Evolutionary conservation across 306 rosid genomes (phyloP).

Genomic region (Inga oerstediana): DNA sequence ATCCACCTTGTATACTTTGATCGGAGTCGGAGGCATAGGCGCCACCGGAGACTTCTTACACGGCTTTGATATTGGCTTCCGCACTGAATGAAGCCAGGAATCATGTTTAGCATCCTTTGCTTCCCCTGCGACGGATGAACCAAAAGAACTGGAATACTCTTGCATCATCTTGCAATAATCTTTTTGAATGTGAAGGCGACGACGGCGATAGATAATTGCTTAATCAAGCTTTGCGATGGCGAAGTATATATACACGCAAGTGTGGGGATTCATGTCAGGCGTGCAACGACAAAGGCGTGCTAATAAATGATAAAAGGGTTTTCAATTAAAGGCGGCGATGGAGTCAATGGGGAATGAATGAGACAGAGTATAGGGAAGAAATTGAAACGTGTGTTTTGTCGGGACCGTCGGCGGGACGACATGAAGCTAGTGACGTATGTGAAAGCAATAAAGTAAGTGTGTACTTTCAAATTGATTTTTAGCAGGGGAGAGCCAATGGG

Average conservation of each 20-base stretch:
- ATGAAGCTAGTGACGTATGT: conserved; percentile 8
- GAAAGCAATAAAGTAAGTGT: neutral
- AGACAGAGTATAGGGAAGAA: neutral
- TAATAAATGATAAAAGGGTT: neutral
- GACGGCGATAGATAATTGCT: neutral
- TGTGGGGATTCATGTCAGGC: neutral
- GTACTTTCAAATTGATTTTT: neutral
- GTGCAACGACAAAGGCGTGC: neutral
- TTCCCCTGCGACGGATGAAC: conserved; percentile 39
- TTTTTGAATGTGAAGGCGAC: neutral
- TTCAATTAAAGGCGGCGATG: conserved; percentile 44
- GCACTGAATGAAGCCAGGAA: conserved; percentile 47
- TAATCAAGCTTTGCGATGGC: neutral
- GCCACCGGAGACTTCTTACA: conserved; percentile 68
- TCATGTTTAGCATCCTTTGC: conserved; percentile 9
- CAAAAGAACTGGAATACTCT: conserved; percentile 39
- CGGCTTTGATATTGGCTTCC: conserved; percentile 55
- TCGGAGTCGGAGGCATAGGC: conserved; percentile 44
- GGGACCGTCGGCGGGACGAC: conserved; percentile 53
- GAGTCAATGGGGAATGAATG: neutral
- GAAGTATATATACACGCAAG: neutral
- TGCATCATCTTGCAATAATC: conserved; percentile 37
- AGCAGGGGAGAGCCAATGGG: neutral
- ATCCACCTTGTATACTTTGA: conserved; percentile 73
- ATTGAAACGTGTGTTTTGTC: conserved; percentile 44